phyloP scores from a whole-genome alignment of 208 protist species.

The Angomonas desouzai region DNA sequence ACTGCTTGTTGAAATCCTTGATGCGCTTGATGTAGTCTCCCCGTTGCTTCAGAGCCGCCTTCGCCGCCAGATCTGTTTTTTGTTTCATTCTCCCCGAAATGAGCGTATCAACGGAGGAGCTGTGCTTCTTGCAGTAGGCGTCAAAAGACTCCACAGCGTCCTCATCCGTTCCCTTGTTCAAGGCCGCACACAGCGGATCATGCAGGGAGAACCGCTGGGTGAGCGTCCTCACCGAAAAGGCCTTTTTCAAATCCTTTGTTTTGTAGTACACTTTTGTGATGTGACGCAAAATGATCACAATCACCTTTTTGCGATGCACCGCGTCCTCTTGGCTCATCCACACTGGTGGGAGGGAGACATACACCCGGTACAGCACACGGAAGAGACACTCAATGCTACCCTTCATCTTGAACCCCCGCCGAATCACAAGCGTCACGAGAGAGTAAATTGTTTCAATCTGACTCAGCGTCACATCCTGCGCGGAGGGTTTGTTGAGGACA shows the following conservation, averaged over 20 bases:
- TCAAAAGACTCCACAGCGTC: constrained; percentile 51
- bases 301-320: constrained; percentile 33
- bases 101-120: constrained; percentile 45
- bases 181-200: constrained; percentile 46
- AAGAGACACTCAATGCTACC: constrained; percentile 67
- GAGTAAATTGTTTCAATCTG: constrained; percentile 57
- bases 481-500: constrained; percentile 61
- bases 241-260: constrained; percentile 68
- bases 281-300: constrained; percentile 58
- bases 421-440: constrained; percentile 44
- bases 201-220: constrained; percentile 75
- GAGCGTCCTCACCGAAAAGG: constrained; percentile 58
- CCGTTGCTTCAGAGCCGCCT: constrained; percentile 55
- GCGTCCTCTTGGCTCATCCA: constrained; percentile 56
- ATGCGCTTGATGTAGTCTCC: constrained; percentile 80
- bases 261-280: constrained; percentile 53
- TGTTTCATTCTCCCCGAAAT: constrained; percentile 64
- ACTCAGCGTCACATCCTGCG: constrained; percentile 41
- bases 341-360: constrained; percentile 44
- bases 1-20: constrained; percentile 61
- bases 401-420: constrained; percentile 61
- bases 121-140: constrained; percentile 45
- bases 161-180: constrained; percentile 33
- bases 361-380: constrained; percentile 65
- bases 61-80: constrained; percentile 66